phyloP scores from a whole-genome alignment of 108 stramenopile genomes.

The Conticribra guillardii region DNA sequence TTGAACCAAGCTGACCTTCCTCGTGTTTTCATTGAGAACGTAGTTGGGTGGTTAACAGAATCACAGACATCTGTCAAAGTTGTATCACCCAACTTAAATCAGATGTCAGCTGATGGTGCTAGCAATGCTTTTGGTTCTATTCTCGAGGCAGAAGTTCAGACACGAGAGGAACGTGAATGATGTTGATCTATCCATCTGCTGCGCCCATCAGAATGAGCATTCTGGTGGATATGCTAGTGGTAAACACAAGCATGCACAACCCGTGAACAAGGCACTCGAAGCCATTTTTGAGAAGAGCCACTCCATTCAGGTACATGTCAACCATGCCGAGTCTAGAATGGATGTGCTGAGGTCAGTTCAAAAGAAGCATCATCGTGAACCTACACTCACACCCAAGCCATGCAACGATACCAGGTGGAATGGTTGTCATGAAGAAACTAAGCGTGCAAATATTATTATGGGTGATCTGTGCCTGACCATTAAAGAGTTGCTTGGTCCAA shows the following conservation, averaged over 20 bases:
- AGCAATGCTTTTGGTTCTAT: constrained; percentile 9
- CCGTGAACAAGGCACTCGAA: constrained; percentile 4
- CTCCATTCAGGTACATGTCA: constrained; percentile 5
- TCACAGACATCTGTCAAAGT: neutral
- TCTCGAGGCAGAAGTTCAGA: neutral
- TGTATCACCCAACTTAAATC: neutral
- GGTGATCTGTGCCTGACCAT: neutral
- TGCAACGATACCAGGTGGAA: constrained; percentile 7
- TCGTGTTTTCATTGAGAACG: constrained; percentile 6
- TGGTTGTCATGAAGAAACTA: neutral
- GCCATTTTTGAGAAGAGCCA: constrained; percentile 7
- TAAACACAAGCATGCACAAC: constrained; percentile 7
- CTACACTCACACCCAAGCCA: constrained; percentile 6
- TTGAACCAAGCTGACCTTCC: too few species aligned
- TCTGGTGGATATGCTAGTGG: constrained; percentile 19
- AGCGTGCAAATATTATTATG: constrained; percentile 3
- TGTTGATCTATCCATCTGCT: neutral
- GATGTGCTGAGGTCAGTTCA: neutral
- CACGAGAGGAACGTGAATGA: neutral
- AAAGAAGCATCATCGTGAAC: neutral
- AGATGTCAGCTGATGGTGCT: constrained; percentile 5
- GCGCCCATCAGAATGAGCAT: constrained; percentile 21
- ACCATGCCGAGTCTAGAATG: neutral
- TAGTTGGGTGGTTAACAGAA: neutral
- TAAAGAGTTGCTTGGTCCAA: neutral